Percentiles rank a stretch among this genome's conserved stretches.
Conservation (phyloP, 1,139 yeast genomes). For the Pneumocystis sp. region DNA sequence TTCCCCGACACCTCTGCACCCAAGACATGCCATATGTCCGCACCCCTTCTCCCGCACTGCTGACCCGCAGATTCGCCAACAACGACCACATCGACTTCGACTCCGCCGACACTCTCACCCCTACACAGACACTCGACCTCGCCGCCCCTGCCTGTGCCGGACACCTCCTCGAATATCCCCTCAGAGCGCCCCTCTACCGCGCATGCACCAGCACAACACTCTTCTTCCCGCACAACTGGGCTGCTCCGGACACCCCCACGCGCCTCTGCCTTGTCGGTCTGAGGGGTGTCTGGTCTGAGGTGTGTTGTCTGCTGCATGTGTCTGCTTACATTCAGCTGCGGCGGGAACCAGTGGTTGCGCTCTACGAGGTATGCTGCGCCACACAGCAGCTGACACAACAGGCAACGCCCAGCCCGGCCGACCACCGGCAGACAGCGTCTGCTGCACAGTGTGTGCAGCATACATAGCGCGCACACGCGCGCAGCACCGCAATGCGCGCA, state of each 20-base stretch:
- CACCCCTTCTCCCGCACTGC: no score
- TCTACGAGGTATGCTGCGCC: slow-evolving; percentile 38
- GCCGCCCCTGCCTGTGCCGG: slow-evolving; percentile 37
- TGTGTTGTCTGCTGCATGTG: background rate
- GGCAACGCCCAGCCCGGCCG: no score
- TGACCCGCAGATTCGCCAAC: slow-evolving; percentile 34
- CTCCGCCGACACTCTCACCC: slow-evolving; percentile 35
- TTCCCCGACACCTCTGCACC: slow-evolving; percentile 54
- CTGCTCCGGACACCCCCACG: slow-evolving; percentile 37
- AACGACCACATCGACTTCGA: slow-evolving; percentile 57
- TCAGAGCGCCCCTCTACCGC: slow-evolving; percentile 62
- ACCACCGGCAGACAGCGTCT: no score
- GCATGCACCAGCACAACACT: slow-evolving; percentile 55
- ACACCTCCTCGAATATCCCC: slow-evolving; percentile 59
- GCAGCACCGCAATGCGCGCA: no score
- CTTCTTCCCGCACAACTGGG: slow-evolving; percentile 52
- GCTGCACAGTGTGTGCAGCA: no score
- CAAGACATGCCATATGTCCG: slow-evolving; percentile 47
- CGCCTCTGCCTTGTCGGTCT: slow-evolving; percentile 59
- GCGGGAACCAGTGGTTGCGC: slow-evolving; percentile 55
- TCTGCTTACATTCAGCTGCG: slow-evolving; percentile 25
- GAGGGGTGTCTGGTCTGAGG: slow-evolving; percentile 56
- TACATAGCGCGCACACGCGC: no score
- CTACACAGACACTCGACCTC: slow-evolving; percentile 43
- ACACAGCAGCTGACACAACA: no score